A percentile compares a stretch with the other conserved stretches of the same genome.
Conservation (phyloP, 371 early-diverging fungal species). For the Rhizopus delemar region DNA sequence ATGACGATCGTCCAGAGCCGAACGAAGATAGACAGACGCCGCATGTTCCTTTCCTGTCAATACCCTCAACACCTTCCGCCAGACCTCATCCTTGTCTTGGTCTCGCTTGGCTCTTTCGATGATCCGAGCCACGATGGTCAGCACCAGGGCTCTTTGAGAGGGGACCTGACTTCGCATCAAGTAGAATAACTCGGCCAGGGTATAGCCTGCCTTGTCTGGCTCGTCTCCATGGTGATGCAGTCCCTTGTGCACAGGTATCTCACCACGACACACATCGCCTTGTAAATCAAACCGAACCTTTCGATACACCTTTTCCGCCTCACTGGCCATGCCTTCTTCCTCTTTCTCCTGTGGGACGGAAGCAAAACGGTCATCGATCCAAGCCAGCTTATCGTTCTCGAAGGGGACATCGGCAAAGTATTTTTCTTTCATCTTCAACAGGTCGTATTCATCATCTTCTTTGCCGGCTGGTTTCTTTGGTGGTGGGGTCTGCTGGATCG, state of each 20-base stretch:
- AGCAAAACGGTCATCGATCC: conserved; percentile 59
- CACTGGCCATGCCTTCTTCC: conserved; percentile 15
- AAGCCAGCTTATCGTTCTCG: conserved; percentile 71
- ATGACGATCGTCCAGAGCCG: conserved; percentile 68
- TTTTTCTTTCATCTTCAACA: conserved; percentile 52
- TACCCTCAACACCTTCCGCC: conserved; percentile 36
- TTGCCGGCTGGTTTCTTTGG: conserved; percentile 4
- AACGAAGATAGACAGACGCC: conserved; percentile 55
- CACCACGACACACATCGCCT: conserved; percentile 60
- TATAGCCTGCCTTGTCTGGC: conserved; percentile 85
- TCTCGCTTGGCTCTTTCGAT: conserved; percentile 50
- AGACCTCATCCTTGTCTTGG: conserved; percentile 18
- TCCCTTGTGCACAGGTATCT: conserved; percentile 66
- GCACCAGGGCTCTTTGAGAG: conserved; percentile 76
- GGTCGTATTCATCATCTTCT: conserved; percentile 51
- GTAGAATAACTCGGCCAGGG: conserved; percentile 79
- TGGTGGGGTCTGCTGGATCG: conserved; percentile 14
- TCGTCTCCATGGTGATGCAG: conserved; percentile 90
- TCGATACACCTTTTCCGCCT: conserved; percentile 32
- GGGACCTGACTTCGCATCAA: conserved; percentile 82
- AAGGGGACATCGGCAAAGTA: conserved; percentile 58
- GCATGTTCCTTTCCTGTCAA: conserved; percentile 43
- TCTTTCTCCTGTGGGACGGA: conserved; percentile 11
- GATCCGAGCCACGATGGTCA: conserved; percentile 66
- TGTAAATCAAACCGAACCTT: conserved; percentile 75